A percentile compares a stretch with the other conserved stretches of the same genome.
Conservation (phyloP, 805 yeast species). For the Saccharomycopsis oosterbeekiorum region DNA sequence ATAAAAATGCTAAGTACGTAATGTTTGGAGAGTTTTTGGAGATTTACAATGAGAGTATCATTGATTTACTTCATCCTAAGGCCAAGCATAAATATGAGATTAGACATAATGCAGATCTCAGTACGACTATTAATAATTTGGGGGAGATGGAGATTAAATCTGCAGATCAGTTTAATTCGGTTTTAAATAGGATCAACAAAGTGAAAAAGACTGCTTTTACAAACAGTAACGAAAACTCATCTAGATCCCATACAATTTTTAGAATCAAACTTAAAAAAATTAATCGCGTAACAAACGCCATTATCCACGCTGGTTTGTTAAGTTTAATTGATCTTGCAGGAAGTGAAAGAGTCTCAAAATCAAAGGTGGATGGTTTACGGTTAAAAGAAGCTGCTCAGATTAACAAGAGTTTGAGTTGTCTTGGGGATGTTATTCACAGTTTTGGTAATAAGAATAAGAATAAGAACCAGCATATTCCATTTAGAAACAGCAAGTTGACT, state of each 20-base stretch:
- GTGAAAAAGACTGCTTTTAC: slow-evolving; percentile 78
- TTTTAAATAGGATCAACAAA: slow-evolving; percentile 45
- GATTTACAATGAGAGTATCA: slow-evolving; percentile 75
- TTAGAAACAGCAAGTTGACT: slow-evolving; percentile 88
- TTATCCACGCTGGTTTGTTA: slow-evolving; percentile 42
- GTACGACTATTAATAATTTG: slow-evolving; percentile 54
- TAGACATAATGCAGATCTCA: slow-evolving; percentile 49
- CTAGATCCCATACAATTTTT: slow-evolving; percentile 85
- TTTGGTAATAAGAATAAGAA: slow-evolving; percentile 41
- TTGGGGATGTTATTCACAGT: slow-evolving; percentile 83
- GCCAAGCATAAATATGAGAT: slow-evolving; percentile 47
- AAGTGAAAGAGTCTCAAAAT: slow-evolving; percentile 69
- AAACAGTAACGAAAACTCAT: slow-evolving; percentile 69
- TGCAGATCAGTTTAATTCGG: slow-evolving; percentile 37
- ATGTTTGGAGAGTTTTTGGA: slow-evolving; percentile 74
- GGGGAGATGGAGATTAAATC: slow-evolving; percentile 37
- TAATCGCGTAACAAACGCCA: slow-evolving; percentile 39
- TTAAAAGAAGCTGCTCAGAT: slow-evolving; percentile 82
- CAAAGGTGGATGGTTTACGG: slow-evolving; percentile 73
- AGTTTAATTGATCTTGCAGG: slow-evolving; percentile 92
- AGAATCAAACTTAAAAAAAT: slow-evolving; percentile 49
- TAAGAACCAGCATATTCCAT: slow-evolving; percentile 58
- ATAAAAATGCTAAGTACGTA: slow-evolving; percentile 53
- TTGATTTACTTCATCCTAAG: slow-evolving; percentile 45
- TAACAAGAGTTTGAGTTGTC: slow-evolving; percentile 75